phyloP scores from a whole-genome alignment of 2,329 filamentous ascomycete species.

The Ceratocystiopsis brevicomis region DNA sequence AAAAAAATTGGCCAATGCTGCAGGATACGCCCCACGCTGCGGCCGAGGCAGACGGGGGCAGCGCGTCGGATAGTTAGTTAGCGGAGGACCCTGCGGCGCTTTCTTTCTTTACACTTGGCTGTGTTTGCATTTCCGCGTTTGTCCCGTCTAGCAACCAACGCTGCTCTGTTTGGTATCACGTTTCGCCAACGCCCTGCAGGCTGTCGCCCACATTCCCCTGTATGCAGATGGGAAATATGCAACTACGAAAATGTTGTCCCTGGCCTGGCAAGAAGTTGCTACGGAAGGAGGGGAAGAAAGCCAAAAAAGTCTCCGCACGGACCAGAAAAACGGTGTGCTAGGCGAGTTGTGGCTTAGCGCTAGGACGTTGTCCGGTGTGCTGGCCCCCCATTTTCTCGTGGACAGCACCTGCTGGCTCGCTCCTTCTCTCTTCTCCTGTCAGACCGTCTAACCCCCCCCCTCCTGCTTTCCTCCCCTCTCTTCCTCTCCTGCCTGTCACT shows the following conservation, averaged over 20 bases:
- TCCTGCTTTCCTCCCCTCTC: neutral
- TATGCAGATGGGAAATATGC: no score
- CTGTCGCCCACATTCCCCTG: no score
- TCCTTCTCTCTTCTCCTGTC: neutral
- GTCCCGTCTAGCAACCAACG: no score
- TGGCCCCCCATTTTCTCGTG: conserved; percentile 4
- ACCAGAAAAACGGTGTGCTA: conserved; percentile 7
- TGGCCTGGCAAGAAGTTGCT: neutral
- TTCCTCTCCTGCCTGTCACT: neutral
- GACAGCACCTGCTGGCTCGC: conserved; percentile 1
- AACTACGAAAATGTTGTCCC: no score
- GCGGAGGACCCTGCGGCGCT: no score
- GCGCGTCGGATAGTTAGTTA: no score
- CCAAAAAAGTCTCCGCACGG: conserved; percentile 5
- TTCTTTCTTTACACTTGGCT: no score
- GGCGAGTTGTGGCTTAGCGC: conserved; percentile 5
- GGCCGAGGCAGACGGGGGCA: no score
- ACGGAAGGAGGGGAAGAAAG: conserved; percentile 2
- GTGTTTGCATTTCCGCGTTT: no score
- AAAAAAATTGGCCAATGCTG: neutral
- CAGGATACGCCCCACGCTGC: no score
- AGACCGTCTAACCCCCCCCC: neutral
- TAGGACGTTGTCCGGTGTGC: conserved; percentile 1
- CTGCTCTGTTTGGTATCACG: no score
- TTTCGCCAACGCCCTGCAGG: no score